Conservation (phyloP, 768 basidiomycete species). For the Chalciporus pseudorubinellus region DNA sequence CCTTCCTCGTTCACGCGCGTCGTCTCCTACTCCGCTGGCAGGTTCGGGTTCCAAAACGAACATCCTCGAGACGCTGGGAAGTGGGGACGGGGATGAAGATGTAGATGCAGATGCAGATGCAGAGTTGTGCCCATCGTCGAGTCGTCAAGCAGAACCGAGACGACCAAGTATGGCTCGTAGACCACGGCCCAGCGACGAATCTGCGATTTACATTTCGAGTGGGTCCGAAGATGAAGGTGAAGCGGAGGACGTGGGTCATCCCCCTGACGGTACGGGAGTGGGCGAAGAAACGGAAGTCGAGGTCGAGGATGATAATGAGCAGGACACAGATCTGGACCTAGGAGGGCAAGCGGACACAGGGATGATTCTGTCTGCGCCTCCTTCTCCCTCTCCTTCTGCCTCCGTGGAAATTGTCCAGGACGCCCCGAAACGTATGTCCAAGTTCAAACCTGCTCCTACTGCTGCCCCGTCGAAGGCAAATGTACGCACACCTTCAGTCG, state of each 20-base stretch:
- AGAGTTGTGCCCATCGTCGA: background rate
- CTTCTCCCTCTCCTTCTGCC: conserved; percentile 4
- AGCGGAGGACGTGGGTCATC: background rate
- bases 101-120: no score
- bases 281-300: background rate
- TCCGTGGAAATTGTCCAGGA: background rate
- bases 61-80: background rate
- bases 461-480: background rate
- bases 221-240: conserved; percentile 28
- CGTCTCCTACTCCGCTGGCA: conserved; percentile 14
- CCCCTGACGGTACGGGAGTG: background rate
- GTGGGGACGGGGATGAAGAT: background rate
- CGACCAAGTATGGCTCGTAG: background rate
- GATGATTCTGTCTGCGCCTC: conserved; percentile 28
- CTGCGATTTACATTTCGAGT: conserved; percentile 27
- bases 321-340: conserved; percentile 1
- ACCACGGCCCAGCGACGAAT: conserved; percentile 9
- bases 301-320: background rate
- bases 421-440: conserved; percentile 9
- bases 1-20: background rate
- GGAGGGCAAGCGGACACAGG: conserved; percentile 18
- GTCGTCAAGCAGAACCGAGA: background rate
- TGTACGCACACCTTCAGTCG: background rate
- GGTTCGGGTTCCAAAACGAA: background rate
- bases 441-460: conserved; percentile 17